Conservation (phyloP, 2,329 filamentous ascomycete genomes). For the Huntiella abstrusa region DNA sequence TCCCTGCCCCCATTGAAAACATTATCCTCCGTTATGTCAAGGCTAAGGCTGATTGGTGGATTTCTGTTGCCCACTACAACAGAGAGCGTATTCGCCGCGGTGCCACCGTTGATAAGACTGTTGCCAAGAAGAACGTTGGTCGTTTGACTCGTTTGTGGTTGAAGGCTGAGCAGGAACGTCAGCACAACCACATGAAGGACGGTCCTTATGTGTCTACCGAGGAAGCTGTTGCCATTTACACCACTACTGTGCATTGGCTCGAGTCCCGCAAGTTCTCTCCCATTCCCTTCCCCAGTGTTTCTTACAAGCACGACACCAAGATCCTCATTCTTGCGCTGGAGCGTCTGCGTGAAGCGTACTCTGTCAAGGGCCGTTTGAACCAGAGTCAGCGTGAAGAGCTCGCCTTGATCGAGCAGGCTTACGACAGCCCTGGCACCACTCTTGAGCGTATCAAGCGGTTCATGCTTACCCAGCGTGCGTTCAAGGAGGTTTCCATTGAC, state of each 20-base stretch:
- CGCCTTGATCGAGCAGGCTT: constrained; percentile 92
- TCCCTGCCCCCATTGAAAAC: constrained; percentile 94
- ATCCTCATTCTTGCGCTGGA: constrained; percentile 92
- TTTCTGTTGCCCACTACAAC: constrained; percentile 97
- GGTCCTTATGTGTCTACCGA: constrained; percentile 96
- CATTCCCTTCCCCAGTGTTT: constrained; percentile 95
- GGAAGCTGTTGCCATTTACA: constrained; percentile 96
- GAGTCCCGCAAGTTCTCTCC: constrained; percentile 97
- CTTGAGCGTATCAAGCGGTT: constrained; percentile 94
- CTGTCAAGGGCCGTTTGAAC: constrained; percentile 88
- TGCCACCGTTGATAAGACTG: constrained; percentile 96
- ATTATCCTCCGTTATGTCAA: constrained; percentile 98
- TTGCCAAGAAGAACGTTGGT: constrained; percentile 97
- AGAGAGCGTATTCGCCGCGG: constrained; percentile 90
- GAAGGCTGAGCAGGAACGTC: constrained; percentile 92
- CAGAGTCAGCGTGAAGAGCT: constrained; percentile 95
- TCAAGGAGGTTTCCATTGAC: constrained; percentile 98
- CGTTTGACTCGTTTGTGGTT: constrained; percentile 89
- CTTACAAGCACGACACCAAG: constrained; percentile 98
- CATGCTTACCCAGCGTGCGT: constrained; percentile 86
- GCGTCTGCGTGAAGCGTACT: constrained; percentile 84
- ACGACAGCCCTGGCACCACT: constrained; percentile 92
- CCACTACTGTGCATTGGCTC: constrained; percentile 95
- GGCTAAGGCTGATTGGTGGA: constrained; percentile 99
- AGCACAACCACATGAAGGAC: constrained; percentile 99